A percentile compares a stretch with the other conserved stretches of the same genome.
phyloP scores from a whole-genome alignment of 225 moss, liverwort and hornwort genomes.

The Bryum argenteum region DNA sequence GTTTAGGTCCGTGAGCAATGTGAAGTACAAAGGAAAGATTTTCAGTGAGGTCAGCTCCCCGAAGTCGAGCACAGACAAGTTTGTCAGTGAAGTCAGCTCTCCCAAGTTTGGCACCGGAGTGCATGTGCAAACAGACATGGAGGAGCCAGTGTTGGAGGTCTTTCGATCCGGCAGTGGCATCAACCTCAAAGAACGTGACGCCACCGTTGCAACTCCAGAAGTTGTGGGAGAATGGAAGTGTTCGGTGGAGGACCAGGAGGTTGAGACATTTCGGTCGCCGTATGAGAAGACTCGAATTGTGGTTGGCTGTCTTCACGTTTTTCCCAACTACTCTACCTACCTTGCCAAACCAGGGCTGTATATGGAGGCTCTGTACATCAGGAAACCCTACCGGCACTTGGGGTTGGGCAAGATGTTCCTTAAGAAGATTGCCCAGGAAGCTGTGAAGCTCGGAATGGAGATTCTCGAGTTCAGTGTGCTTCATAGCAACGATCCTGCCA shows the following conservation, averaged over 20 bases:
- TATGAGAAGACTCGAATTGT: conserved; percentile 32
- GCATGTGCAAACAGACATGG: conserved; percentile 37
- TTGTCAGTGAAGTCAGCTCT: conserved; percentile 2
- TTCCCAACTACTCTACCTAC: conserved; percentile 54
- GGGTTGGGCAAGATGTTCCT: conserved; percentile 48
- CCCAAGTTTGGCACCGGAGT: background rate
- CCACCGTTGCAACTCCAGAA: conserved; percentile 23
- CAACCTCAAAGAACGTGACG: conserved; percentile 31
- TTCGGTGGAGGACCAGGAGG: conserved; percentile 29
- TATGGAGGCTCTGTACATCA: conserved; percentile 48
- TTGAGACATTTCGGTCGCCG: conserved; percentile 30
- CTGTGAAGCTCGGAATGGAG: conserved; percentile 50
- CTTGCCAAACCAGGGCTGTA: conserved; percentile 42
- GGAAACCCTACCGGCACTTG: conserved; percentile 43
- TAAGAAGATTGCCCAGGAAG: conserved; percentile 46
- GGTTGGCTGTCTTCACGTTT: conserved; percentile 46
- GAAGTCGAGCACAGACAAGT: background rate
- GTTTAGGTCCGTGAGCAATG: conserved; percentile 53
- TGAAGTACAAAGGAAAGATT: conserved; percentile 40
- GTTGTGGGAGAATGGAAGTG: conserved; percentile 30
- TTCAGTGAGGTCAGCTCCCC: conserved; percentile 25
- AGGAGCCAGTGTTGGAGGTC: conserved; percentile 56
- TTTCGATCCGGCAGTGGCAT: conserved; percentile 49
- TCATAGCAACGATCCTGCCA: conserved; percentile 41
- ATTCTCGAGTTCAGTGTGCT: conserved; percentile 48